Conservation (phyloP, 768 basidiomycete genomes). For the Galerina marginata region DNA sequence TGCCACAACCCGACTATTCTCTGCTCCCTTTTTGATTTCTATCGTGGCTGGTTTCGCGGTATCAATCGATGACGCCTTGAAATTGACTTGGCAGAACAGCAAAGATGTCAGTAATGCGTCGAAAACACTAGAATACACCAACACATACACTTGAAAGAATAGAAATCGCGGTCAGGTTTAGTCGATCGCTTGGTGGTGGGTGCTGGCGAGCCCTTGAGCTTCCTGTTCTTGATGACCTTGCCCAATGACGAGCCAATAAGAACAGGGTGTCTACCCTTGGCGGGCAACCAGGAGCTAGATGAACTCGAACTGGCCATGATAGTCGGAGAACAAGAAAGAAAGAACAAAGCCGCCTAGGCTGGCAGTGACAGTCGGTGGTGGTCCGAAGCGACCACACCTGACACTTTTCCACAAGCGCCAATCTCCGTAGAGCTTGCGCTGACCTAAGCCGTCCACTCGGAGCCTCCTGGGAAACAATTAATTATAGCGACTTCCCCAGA, state of each 20-base stretch:
- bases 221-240: constrained; percentile 68
- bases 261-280: constrained; percentile 25
- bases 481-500: not conserved
- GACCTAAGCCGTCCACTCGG: not conserved
- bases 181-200: constrained; percentile 45
- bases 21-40: constrained; percentile 60
- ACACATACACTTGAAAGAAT: constrained; percentile 75
- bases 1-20: constrained; percentile 57
- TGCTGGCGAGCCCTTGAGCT: constrained; percentile 57
- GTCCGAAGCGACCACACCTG: constrained; percentile 13
- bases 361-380: not conserved
- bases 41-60: constrained; percentile 66
- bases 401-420: constrained; percentile 14
- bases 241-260: constrained; percentile 31
- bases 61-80: constrained; percentile 77
- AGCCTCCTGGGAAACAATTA: constrained; percentile 10
- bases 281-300: constrained; percentile 55
- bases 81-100: constrained; percentile 57
- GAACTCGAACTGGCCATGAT: constrained; percentile 44
- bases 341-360: not conserved
- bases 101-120: not conserved
- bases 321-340: constrained; percentile 13
- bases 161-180: constrained; percentile 71
- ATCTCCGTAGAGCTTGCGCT: constrained; percentile 8
- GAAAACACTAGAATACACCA: not conserved